phyloP scores from a whole-genome alignment of 106 monocot genomes.

The Dendrobium chrysotoxum region DNA sequence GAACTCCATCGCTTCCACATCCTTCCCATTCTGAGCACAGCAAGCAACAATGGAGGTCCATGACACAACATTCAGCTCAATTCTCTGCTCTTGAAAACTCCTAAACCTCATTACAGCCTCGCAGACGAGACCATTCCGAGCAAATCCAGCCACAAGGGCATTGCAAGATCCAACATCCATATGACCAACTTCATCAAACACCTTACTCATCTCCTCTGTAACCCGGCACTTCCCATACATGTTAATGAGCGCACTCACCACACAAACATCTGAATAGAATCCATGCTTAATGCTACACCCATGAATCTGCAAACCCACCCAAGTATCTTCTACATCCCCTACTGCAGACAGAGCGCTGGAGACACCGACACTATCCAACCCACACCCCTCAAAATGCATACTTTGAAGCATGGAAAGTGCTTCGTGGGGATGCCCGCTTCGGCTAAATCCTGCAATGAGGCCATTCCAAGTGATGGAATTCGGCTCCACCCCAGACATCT shows the following conservation, averaged over 20 bases:
- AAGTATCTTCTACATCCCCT: conserved; percentile 32
- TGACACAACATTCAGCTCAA: conserved; percentile 62
- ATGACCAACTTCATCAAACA: conserved; percentile 27
- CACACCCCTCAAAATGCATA: conserved; percentile 44
- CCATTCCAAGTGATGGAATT: conserved; percentile 77
- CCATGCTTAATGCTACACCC: conserved; percentile 43
- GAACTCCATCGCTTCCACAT: conserved; percentile 48
- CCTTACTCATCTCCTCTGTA: conserved; percentile 35
- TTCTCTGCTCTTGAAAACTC: conserved; percentile 23
- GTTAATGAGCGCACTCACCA: conserved; percentile 49
- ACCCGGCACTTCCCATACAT: conserved; percentile 63
- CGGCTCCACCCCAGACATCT: conserved; percentile 25
- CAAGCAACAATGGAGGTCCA: conserved; percentile 82
- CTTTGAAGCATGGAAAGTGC: conserved; percentile 17
- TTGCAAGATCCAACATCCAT: conserved; percentile 60
- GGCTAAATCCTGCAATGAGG: conserved; percentile 50
- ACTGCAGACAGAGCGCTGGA: conserved; percentile 50
- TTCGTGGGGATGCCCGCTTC: conserved; percentile 27
- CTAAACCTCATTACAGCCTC: conserved; percentile 42
- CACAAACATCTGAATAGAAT: conserved; percentile 21
- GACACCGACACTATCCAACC: conserved; percentile 31
- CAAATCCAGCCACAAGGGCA: conserved; percentile 57
- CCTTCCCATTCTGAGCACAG: conserved; percentile 70
- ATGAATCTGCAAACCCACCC: conserved; percentile 46
- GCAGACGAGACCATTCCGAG: conserved; percentile 46